Percentiles rank a stretch among this genome's conserved stretches.
phyloP scores from a whole-genome alignment of 805 yeast genomes.

The Hanseniaspora vineae region DNA sequence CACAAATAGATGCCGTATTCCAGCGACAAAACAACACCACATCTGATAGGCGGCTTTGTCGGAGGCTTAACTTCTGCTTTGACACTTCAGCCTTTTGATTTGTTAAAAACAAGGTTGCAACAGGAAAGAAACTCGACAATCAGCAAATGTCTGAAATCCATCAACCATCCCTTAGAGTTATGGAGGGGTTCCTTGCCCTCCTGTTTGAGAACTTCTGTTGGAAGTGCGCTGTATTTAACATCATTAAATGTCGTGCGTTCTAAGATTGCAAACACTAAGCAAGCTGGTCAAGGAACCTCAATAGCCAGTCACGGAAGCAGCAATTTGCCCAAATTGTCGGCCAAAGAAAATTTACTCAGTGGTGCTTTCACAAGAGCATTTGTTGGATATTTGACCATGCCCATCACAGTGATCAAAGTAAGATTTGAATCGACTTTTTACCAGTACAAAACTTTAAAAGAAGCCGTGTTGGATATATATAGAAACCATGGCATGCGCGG shows the following conservation, averaged over 20 bases:
- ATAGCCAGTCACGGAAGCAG: constrained; percentile 20
- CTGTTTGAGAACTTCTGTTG: constrained; percentile 77
- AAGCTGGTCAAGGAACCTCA: neutral
- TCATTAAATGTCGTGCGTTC: constrained; percentile 51
- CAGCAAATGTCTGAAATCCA: constrained; percentile 17
- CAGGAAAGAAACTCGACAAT: constrained; percentile 31
- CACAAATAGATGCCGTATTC: too few species aligned
- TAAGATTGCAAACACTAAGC: constrained; percentile 27
- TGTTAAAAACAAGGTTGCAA: constrained; percentile 78
- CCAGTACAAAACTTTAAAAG: constrained; percentile 47
- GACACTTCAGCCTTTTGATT: constrained; percentile 75
- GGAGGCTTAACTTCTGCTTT: constrained; percentile 80
- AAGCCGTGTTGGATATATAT: constrained; percentile 48
- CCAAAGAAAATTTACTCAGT: constrained; percentile 52
- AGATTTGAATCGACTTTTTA: constrained; percentile 77
- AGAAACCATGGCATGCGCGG: constrained; percentile 42
- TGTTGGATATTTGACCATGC: constrained; percentile 88
- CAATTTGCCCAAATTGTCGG: constrained; percentile 57
- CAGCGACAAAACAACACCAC: constrained; percentile 18
- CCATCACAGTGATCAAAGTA: constrained; percentile 81
- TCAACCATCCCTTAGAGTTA: constrained; percentile 32
- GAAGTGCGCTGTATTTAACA: constrained; percentile 78
- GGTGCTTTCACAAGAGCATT: constrained; percentile 71
- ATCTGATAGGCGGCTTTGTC: constrained; percentile 65
- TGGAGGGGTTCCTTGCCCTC: constrained; percentile 96